Evolutionary conservation across 2,329 filamentous ascomycete species (phyloP), one percentile per base, ranked within the genome.

Genomic region (Sphaerulina populicola): DNA sequence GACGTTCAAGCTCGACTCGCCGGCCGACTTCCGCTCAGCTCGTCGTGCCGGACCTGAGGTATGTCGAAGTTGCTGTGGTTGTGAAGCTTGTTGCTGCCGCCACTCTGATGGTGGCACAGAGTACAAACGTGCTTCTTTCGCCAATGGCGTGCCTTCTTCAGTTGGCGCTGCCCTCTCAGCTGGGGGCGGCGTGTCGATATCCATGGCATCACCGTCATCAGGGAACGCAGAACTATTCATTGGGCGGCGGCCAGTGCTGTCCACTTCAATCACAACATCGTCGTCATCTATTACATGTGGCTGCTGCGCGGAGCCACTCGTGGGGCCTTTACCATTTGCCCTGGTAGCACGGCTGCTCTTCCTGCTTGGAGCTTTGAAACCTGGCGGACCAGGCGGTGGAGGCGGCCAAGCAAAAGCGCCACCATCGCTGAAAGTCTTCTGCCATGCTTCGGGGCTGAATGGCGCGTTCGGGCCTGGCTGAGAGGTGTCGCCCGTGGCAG

Each of bases 121-220:
- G 39, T 66, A 64, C 1, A 65, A 50, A 30, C 67, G 64, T 29
- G 67, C 60, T 35, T 62, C 62, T 30, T 63, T 64, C 1, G 51
- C 45, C 37, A 44, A 51, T 10, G 54, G 43, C 7, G 46, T 45
- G 2, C 41, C 33, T 8, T 55, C 47, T 14, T 49, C 48, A 12
- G 42, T 37, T 15, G 44, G 43, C 14, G 49, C 49, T 6, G 49
- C 49, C 50, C 44, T 52, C 11, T 50, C 47, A 2, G 55, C 50
- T 27, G 52, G 68, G 52, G 60, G 68, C 53, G 65, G 60, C 1
- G 67, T 62, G 53, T 75, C 73, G 31, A 76, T 74, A 44, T 75
- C 73, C 73, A 76, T 76, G 0, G 71, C 70, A 57, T 74, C 57
- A n/a, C 43, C 53, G 10, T 56, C 55, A 23, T 54, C 54, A 10